Evolutionary conservation across 805 yeast genomes (phyloP).

Genomic region (Metschnikowia corniflorae): DNA sequence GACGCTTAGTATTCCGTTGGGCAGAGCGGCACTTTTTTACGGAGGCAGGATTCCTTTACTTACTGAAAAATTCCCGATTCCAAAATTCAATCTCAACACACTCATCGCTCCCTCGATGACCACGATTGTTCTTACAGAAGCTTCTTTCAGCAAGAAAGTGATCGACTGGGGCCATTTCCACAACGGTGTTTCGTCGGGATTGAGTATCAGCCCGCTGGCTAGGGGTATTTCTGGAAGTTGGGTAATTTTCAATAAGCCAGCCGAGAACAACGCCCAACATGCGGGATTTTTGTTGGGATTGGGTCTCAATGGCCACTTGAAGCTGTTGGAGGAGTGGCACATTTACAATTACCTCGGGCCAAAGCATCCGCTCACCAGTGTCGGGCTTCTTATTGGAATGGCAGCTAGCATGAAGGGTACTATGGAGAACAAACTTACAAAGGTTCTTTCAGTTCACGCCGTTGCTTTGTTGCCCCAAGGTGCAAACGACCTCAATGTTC

Average conservation of each 20-base stretch:
- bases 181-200: slow-evolving; percentile 85
- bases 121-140: slow-evolving; percentile 58
- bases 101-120: slow-evolving; percentile 62
- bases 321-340: slow-evolving; percentile 89
- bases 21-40: slow-evolving; percentile 70
- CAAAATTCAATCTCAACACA: slow-evolving; percentile 67
- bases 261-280: slow-evolving; percentile 68
- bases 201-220: slow-evolving; percentile 66
- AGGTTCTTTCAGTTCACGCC: slow-evolving; percentile 89
- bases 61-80: slow-evolving; percentile 81
- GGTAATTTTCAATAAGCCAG: slow-evolving; percentile 85
- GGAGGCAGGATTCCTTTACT: slow-evolving; percentile 71
- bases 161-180: slow-evolving; percentile 87
- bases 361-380: slow-evolving; percentile 77
- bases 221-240: slow-evolving; percentile 81
- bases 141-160: slow-evolving; percentile 43
- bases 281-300: slow-evolving; percentile 93
- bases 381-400: slow-evolving; percentile 87
- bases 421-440: slow-evolving; percentile 82
- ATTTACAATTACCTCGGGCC: slow-evolving; percentile 90
- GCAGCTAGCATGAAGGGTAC: slow-evolving; percentile 82
- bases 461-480: slow-evolving; percentile 89
- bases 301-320: slow-evolving; percentile 87
- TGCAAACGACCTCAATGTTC: slow-evolving; percentile 83
- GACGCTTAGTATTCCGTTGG: slow-evolving; percentile 72